phyloP scores from a whole-genome alignment of 164 flowering plant genomes.

The Tetrastigma voinierianum region DNA sequence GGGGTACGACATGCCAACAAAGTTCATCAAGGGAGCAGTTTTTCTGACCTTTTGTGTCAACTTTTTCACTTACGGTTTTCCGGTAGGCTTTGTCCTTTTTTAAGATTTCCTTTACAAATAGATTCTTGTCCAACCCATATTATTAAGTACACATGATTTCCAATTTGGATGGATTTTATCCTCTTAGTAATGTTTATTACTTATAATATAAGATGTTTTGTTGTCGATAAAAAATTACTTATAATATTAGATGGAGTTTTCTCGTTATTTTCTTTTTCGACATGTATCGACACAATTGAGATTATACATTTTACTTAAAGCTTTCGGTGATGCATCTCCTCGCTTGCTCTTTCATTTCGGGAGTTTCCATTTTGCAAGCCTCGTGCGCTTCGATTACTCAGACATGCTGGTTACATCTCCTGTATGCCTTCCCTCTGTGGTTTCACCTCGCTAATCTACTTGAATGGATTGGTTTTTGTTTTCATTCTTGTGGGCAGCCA shows the following conservation, averaged over 20 bases:
- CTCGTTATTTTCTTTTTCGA: not conserved
- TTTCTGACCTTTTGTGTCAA: constrained; percentile 69
- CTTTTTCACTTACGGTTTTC: constrained; percentile 78
- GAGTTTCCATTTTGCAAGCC: constrained; percentile 81
- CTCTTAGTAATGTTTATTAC: too few species aligned
- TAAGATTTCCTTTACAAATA: not conserved
- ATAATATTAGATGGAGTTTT: not conserved
- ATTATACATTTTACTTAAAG: constrained; percentile 8
- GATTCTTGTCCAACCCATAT: too few species aligned
- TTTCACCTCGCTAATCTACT: constrained; percentile 69
- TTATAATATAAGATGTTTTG: too few species aligned
- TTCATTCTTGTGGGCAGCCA: constrained; percentile 86
- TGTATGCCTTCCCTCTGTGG: constrained; percentile 73
- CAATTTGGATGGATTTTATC: constrained; percentile 12
- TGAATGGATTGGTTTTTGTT: constrained; percentile 76
- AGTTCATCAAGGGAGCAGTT: constrained; percentile 50
- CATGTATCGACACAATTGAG: not conserved
- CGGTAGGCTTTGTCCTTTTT: constrained; percentile 40
- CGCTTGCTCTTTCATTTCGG: constrained; percentile 82
- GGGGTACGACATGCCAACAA: constrained; percentile 68
- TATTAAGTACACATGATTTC: too few species aligned
- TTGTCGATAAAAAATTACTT: too few species aligned
- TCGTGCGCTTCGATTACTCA: constrained; percentile 77
- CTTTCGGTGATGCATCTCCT: constrained; percentile 56
- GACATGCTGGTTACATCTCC: constrained; percentile 74